Conservation (phyloP, 441 rosid genomes). For the Omphalea diandra region DNA sequence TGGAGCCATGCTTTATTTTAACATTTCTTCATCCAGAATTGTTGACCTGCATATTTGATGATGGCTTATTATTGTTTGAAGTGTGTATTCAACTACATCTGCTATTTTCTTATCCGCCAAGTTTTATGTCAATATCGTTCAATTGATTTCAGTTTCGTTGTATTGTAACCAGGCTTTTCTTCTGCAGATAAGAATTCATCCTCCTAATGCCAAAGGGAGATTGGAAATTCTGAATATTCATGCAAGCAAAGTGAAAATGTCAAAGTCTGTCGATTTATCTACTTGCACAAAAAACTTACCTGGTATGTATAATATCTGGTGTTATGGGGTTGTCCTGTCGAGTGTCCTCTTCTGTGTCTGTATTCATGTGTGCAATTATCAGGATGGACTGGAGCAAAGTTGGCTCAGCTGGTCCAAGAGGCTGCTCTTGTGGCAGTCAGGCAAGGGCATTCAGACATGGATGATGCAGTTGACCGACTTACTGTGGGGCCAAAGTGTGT, state of each 20-base stretch:
- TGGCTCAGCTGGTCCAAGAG: slow-evolving; percentile 91
- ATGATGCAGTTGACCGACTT: slow-evolving; percentile 89
- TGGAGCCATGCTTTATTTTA: background rate
- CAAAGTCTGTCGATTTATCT: slow-evolving; percentile 79
- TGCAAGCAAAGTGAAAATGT: slow-evolving; percentile 88
- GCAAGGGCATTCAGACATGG: slow-evolving; percentile 84
- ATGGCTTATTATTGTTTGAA: background rate
- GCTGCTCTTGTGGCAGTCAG: slow-evolving; percentile 97
- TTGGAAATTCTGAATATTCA: slow-evolving; percentile 82
- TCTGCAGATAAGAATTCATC: slow-evolving; percentile 79
- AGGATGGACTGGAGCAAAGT: slow-evolving; percentile 95
- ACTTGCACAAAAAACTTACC: slow-evolving; percentile 82
- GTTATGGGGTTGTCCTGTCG: slow-evolving; percentile 20
- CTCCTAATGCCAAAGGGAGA: slow-evolving; percentile 94
- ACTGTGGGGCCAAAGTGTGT: slow-evolving; percentile 86
- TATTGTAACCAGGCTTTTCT: slow-evolving; percentile 13
- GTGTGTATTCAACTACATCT: background rate
- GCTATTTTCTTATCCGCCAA: background rate
- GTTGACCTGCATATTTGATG: background rate
- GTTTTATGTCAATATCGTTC: background rate
- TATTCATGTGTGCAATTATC: slow-evolving; percentile 23
- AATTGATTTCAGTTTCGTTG: background rate
- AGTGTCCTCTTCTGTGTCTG: slow-evolving; percentile 11
- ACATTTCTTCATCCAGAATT: background rate
- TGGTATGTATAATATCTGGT: slow-evolving; percentile 43